Conservation (phyloP, 2,329 filamentous ascomycete genomes). For the Penicillium digitatum region DNA sequence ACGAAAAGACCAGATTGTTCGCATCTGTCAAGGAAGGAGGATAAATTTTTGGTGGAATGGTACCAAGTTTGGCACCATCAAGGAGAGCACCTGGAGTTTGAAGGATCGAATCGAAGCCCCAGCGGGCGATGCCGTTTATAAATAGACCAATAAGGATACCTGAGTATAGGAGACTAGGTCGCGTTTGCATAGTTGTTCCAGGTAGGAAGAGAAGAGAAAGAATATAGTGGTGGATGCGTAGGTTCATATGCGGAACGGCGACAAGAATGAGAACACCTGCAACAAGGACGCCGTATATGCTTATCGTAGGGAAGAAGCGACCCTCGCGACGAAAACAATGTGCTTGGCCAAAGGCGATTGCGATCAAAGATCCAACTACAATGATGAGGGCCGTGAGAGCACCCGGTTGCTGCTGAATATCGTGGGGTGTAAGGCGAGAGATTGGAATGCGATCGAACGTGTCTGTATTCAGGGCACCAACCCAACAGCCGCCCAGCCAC, state of each 20-base stretch:
- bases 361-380: constrained; percentile 49
- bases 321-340: constrained; percentile 57
- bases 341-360: constrained; percentile 54
- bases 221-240: constrained; percentile 64
- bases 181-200: constrained; percentile 57
- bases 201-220: constrained; percentile 56
- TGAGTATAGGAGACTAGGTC: constrained; percentile 57
- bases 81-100: constrained; percentile 53
- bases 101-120: constrained; percentile 59
- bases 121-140: constrained; percentile 61
- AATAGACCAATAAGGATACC: constrained; percentile 60
- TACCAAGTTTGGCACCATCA: constrained; percentile 35
- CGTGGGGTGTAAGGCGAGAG: constrained; percentile 58
- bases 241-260: constrained; percentile 54
- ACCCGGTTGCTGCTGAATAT: constrained; percentile 58
- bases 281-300: constrained; percentile 47
- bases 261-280: constrained; percentile 46
- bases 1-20: constrained; percentile 36
- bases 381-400: constrained; percentile 56
- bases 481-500: constrained; percentile 59
- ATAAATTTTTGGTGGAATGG: constrained; percentile 31
- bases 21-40: constrained; percentile 15
- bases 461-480: constrained; percentile 59
- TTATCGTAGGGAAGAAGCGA: constrained; percentile 45
- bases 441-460: constrained; percentile 62